phyloP scores from a whole-genome alignment of 2,329 filamentous ascomycete species.

The Hymenoscyphus fraxineus region DNA sequence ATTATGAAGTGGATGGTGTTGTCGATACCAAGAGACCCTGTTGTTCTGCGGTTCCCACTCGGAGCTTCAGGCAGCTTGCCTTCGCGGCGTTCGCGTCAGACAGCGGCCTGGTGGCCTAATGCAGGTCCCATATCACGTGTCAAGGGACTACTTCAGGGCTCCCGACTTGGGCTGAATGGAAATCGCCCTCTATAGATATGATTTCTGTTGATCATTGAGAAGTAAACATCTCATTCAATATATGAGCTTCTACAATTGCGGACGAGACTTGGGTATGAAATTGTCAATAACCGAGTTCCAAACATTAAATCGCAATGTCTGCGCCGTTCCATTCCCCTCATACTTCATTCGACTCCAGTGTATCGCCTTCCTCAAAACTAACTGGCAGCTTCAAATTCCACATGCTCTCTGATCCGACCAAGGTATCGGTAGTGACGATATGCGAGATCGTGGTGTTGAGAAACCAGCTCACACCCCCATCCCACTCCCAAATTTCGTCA shows the following conservation, averaged over 20 bases:
- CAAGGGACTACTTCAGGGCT: neutral
- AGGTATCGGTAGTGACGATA: too few species aligned
- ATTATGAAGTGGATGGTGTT: conserved; percentile 26
- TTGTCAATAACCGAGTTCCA: neutral
- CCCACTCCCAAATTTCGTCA: neutral
- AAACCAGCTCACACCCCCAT: neutral
- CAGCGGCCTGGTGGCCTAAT: conserved; percentile 3
- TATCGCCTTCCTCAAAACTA: neutral
- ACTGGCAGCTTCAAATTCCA: neutral
- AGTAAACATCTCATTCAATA: neutral
- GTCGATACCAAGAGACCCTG: conserved; percentile 11
- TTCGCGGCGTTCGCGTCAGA: conserved; percentile 25
- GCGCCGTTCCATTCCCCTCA: neutral
- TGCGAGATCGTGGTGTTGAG: too few species aligned
- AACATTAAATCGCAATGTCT: neutral
- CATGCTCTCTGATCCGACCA: neutral
- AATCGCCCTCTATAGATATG: too few species aligned
- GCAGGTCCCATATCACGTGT: conserved; percentile 12
- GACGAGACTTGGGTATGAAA: too few species aligned
- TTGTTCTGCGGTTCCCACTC: neutral
- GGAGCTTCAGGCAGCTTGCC: conserved; percentile 30
- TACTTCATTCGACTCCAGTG: neutral
- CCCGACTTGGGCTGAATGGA: too few species aligned
- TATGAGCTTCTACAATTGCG: neutral
- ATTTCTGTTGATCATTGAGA: too few species aligned